Evolutionary conservation across 192 early-diverging fungal species (phyloP), one percentile per base, ranked within the genome.

Genomic region (Endogone sp.): DNA sequence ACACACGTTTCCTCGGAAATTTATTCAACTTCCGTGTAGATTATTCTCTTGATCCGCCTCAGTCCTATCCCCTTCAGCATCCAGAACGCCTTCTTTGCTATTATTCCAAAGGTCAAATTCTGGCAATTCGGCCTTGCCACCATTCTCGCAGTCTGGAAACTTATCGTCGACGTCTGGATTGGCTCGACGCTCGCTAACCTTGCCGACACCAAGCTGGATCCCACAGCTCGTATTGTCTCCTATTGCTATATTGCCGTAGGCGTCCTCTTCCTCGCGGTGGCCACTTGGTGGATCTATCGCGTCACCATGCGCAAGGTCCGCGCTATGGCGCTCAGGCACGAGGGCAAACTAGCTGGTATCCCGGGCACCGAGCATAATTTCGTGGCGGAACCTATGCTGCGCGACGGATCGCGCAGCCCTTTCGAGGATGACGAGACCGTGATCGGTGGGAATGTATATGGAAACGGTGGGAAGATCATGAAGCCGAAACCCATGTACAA

Each of bases 61-160:
- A 68, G 75, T 23, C 75, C 75, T 31, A 66, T 76, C 68, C 75
- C 75, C 8, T 76, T 69, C 69, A 66, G 65, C 3, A 63, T 71
- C 10, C 49, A 62, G 3, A 71, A 66, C 21, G 44, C 71, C 61
- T 29, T 76, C 23, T 56, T 76, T 23, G 70, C 65, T 0, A 30
- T 71, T 13, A 13, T 71, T 0, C 66, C 64, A 22, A 71, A 8
- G 4, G 55, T 71, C 16, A 71, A 44, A 26, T 57, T 37, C 3
- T 54, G 27, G 21, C 70, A 76, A 59, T 76, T 65, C 63, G 29
- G 64, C 20, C 29, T 71, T 6, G 65, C 67, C n/a, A 54, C 75
- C 2, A 2, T 62, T 11, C 21, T 76, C 26, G 37, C 69, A 4
- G 31, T 56, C 2, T 68, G 70, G 54, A 76, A 71, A 44, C 32